Evolutionary conservation across 1,284 basidiomycete genomes (phyloP).

Genomic region (Boletellus deceptivus): DNA sequence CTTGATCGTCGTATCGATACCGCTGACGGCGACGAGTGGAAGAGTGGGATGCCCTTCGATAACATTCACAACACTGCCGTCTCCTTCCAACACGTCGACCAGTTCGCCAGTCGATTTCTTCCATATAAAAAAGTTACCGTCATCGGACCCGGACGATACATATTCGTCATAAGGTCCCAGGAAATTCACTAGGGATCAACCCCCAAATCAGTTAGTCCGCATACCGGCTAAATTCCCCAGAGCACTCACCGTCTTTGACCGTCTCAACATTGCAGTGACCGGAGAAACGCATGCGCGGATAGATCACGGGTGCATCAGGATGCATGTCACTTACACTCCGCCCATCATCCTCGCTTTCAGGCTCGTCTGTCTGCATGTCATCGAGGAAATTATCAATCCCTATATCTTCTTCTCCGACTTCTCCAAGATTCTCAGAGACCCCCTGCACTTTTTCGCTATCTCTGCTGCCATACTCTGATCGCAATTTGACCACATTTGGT

Average conservation of each 20-base stretch:
- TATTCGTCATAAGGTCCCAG: slow-evolving; percentile 76
- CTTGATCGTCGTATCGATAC: slow-evolving; percentile 89
- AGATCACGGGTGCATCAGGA: slow-evolving; percentile 55
- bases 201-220: background rate
- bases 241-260: slow-evolving; percentile 80
- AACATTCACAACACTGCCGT: slow-evolving; percentile 80
- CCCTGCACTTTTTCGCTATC: slow-evolving; percentile 5
- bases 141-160: slow-evolving; percentile 87
- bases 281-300: slow-evolving; percentile 64
- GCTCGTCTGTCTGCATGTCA: slow-evolving; percentile 15
- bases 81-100: slow-evolving; percentile 82
- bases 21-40: slow-evolving; percentile 83
- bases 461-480: background rate
- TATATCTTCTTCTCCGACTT: slow-evolving; percentile 23
- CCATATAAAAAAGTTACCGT: slow-evolving; percentile 87
- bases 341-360: slow-evolving; percentile 37
- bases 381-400: slow-evolving; percentile 23
- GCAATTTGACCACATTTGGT: slow-evolving; percentile 17
- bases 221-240: background rate
- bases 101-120: slow-evolving; percentile 64
- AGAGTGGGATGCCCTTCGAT: slow-evolving; percentile 82
- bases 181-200: slow-evolving; percentile 68
- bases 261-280: slow-evolving; percentile 86
- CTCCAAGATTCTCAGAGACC: slow-evolving; percentile 2
- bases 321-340: slow-evolving; percentile 29